Evolutionary conservation across 2,329 filamentous ascomycete genomes (phyloP), one percentile per base, ranked within the genome.

Genomic region (Eutypa lata): DNA sequence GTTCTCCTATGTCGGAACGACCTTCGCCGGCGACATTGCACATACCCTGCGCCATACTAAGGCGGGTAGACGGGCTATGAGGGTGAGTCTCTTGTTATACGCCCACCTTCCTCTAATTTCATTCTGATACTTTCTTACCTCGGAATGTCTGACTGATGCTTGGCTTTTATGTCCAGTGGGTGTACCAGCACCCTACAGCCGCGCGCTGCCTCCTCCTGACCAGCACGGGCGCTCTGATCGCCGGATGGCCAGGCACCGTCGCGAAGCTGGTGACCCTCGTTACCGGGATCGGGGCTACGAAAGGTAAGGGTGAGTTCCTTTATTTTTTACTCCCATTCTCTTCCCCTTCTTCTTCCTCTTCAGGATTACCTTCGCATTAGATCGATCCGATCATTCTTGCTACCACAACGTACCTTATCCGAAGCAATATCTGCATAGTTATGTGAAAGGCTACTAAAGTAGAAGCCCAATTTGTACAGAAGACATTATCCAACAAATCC

Each of bases 211-310:
- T 49, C 21, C 47, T 49, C 22, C 33, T 49, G 14, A 31, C 47
- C 16, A 14, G 19, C 21, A 24, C 47, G 13, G 35, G 47, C 22
- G 47, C 18, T 26, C 18, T 49, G 14, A 13, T 35, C 19, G 19
- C 37, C n/a, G 47, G 33, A 4, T 49, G 47, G 47, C 47, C 47
- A 8, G 31, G 33, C 35, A 49, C 47, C 16, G 33, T 49, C n/a
- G 47, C 47, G 33, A 49, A 31, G 47, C 18, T 49, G 18, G 16
- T 49, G 14, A 18, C 11, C 21, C 18, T 16, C 22, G 16, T 49
- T 11, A 35, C 28, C 19, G 47, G 47, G 3, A 42, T 49, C 18
- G 47, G 18, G 19, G 14, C n/a, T 13, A 28, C 33, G 8, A 49
- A 49, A 21, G 47, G 19, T 45, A 49, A 49, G 19, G 47, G 19